A percentile compares a stretch with the other conserved stretches of the same genome.
Conservation (phyloP, 1,284 basidiomycete species). For the Austropuccinia psidii region DNA sequence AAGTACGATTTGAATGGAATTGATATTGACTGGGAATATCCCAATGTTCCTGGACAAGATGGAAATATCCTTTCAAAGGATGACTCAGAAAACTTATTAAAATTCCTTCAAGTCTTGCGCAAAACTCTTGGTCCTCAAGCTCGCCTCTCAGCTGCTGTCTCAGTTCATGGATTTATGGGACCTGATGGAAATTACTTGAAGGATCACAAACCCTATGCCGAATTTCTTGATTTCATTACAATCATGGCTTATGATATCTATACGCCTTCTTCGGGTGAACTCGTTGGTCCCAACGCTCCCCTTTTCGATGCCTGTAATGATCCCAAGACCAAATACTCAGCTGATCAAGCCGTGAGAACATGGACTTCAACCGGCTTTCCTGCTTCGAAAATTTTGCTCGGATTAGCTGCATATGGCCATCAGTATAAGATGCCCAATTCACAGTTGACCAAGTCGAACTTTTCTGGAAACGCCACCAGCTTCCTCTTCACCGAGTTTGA, state of each 20-base stretch:
- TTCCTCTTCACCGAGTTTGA: constrained; percentile 21
- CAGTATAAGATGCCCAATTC: constrained; percentile 11
- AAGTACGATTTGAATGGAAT: constrained; percentile 28
- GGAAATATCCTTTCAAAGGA: constrained; percentile 9
- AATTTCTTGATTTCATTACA: constrained; percentile 31
- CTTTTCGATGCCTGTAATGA: constrained; percentile 35
- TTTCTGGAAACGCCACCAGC: constrained; percentile 22
- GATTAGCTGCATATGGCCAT: constrained; percentile 29
- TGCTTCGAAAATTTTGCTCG: constrained; percentile 25
- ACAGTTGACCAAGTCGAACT: background rate
- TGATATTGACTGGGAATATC: constrained; percentile 35
- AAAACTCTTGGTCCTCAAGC: constrained; percentile 8
- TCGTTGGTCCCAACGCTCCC: constrained; percentile 26
- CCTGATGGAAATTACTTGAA: constrained; percentile 19
- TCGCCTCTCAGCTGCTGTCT: constrained; percentile 24
- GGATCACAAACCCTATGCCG: constrained; percentile 18
- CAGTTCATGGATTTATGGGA: constrained; percentile 27
- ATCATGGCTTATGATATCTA: constrained; percentile 36
- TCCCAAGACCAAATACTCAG: constrained; percentile 6
- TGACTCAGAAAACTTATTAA: constrained; percentile 32
- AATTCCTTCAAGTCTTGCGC: constrained; percentile 20
- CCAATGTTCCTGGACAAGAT: constrained; percentile 18
- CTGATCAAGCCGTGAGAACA: background rate
- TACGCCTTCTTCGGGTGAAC: background rate
- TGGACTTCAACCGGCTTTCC: constrained; percentile 34